A percentile compares a stretch with the other conserved stretches of the same genome.
Evolutionary conservation across 352 stramenopile species (phyloP).

Genomic region (Pythium sp.): DNA sequence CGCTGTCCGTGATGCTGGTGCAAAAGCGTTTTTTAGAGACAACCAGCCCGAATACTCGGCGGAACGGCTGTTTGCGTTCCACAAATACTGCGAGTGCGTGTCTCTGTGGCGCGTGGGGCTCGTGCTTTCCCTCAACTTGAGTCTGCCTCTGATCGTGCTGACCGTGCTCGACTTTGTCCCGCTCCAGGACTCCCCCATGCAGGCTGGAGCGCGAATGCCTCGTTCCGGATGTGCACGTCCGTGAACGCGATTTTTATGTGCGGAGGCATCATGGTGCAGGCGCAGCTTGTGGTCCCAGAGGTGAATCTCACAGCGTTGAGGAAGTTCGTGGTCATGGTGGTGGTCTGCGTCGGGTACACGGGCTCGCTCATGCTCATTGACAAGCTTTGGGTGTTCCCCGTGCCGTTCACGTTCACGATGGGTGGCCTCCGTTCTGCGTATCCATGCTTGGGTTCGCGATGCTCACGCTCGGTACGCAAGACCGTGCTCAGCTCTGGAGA

Average conservation of each 20-base stretch:
- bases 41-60: background rate
- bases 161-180: background rate
- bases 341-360: background rate
- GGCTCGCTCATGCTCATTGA: background rate
- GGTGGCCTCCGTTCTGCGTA: background rate
- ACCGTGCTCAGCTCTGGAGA: too few relatives aligned
- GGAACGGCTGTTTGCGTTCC: background rate
- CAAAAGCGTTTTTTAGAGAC: background rate
- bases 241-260: background rate
- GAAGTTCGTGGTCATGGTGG: background rate
- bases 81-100: background rate
- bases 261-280: background rate
- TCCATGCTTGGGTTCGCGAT: background rate
- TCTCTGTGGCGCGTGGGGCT: background rate
- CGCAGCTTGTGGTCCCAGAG: background rate
- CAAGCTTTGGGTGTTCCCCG: background rate
- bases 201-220: background rate
- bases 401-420: background rate
- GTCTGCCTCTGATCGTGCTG: background rate
- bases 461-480: too few relatives aligned
- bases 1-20: background rate
- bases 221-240: constrained; percentile 1
- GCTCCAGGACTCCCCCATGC: background rate
- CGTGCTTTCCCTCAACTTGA: background rate
- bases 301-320: background rate